A percentile compares a stretch with the other conserved stretches of the same genome.
Conservation (phyloP, 768 basidiomycete species). For the Baorangia bicolor region DNA sequence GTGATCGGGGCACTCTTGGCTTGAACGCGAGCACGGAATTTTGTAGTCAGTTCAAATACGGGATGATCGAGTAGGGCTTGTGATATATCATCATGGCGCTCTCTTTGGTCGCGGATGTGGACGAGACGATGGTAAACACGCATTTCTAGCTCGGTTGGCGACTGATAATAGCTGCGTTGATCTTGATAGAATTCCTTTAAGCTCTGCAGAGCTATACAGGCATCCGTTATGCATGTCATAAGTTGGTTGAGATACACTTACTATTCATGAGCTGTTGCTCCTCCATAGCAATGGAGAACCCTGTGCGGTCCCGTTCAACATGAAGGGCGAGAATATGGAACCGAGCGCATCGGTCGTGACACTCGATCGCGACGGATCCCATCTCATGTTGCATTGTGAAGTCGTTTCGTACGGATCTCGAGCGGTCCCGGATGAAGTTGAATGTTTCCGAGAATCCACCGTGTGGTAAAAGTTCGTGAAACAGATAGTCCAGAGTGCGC, state of each 20-base stretch:
- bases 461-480: conserved; percentile 71
- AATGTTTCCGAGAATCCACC: conserved; percentile 70
- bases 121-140: conserved; percentile 91
- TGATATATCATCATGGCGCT: conserved; percentile 74
- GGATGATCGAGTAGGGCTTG: conserved; percentile 64
- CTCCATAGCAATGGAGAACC: conserved; percentile 69
- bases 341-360: conserved; percentile 90
- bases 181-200: conserved; percentile 94
- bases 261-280: conserved; percentile 91
- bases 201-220: conserved; percentile 75
- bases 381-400: conserved; percentile 91
- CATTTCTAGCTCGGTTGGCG: conserved; percentile 92
- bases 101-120: conserved; percentile 82
- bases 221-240: not conserved
- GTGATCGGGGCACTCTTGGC: conserved; percentile 70
- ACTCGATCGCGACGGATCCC: conserved; percentile 76
- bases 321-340: conserved; percentile 90
- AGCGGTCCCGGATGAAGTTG: conserved; percentile 89
- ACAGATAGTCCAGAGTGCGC: conserved; percentile 91
- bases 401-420: conserved; percentile 86
- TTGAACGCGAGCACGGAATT: conserved; percentile 80
- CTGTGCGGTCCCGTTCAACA: conserved; percentile 50
- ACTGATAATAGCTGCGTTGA: conserved; percentile 61
- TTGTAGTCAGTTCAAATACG: conserved; percentile 78
- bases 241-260: conserved; percentile 38